phyloP scores from a whole-genome alignment of 2,329 filamentous ascomycete species.

The Penicillium vulpinum region DNA sequence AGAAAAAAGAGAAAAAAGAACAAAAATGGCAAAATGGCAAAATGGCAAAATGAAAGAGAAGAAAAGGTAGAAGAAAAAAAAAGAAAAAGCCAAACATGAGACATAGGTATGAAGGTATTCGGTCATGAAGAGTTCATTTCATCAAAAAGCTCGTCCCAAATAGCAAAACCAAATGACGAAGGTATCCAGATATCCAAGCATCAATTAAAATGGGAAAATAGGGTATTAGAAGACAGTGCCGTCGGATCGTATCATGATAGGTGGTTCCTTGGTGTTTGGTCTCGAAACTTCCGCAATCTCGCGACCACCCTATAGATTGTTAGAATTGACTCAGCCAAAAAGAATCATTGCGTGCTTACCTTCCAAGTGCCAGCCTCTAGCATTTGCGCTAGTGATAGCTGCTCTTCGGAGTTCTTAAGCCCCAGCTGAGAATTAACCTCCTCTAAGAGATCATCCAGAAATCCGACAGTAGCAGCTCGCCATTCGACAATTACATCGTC shows the following conservation, averaged over 20 bases:
- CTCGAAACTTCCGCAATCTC: slow-evolving; percentile 94
- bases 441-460: slow-evolving; percentile 68
- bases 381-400: slow-evolving; percentile 79
- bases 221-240: slow-evolving; percentile 81
- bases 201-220: slow-evolving; percentile 24
- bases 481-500: slow-evolving; percentile 81
- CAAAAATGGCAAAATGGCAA: slow-evolving; percentile 10
- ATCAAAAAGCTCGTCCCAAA: slow-evolving; percentile 28
- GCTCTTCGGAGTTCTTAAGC: slow-evolving; percentile 64
- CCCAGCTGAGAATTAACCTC: slow-evolving; percentile 69
- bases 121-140: slow-evolving; percentile 23
- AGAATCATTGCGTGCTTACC: slow-evolving; percentile 55
- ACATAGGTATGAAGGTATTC: slow-evolving; percentile 3
- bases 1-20: slow-evolving; percentile 6
- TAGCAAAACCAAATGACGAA: slow-evolving; percentile 1
- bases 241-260: slow-evolving; percentile 94
- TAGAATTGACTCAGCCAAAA: slow-evolving; percentile 18
- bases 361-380: slow-evolving; percentile 98
- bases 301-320: slow-evolving; percentile 69
- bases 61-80: background rate
- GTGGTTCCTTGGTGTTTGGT: slow-evolving; percentile 93
- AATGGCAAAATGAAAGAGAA: slow-evolving; percentile 1
- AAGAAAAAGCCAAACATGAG: slow-evolving; percentile 6
- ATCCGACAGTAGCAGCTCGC: slow-evolving; percentile 72
- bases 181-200: slow-evolving; percentile 29